Evolutionary conservation across 139 green algal species (phyloP), one percentile per base, ranked within the genome.

Genomic region (Chlamydomonas sphaeroides): DNA sequence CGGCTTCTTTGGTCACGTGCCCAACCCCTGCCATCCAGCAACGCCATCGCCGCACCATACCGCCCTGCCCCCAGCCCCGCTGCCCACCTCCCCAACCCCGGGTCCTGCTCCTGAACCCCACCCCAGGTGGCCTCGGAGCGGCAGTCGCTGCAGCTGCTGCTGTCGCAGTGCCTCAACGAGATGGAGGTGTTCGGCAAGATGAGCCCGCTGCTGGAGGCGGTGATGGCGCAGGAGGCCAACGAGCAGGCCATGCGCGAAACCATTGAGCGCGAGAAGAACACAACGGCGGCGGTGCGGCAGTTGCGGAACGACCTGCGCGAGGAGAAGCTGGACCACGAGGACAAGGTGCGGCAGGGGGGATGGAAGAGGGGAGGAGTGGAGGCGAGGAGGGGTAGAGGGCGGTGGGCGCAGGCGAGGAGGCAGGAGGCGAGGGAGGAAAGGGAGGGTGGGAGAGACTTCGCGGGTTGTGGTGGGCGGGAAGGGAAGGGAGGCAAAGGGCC

Each of bases 301-400:
- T 85, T 96, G 49, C 83, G 88, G 33, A 87, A 88, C 42, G 87
- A 93, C 41, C 66, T 95, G 35, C 82, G 85, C 18, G 85, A 93
- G 42, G 93, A 97, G 70, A 93, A 92, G 72, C 76, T 87, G 51
- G 83, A 94, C 73, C 92, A 96, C 66, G 93, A 95, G n/a, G 89
- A 95, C 48, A 88, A 93, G 88, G 89, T 93, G 75, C 26, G 75
- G 28, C 8, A 6, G 73, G 56, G n/a, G n/a, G n/a, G n/a, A n/a
- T n/a, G n/a, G n/a, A n/a, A n/a, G n/a, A n/a, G n/a, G n/a, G n/a
- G n/a, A n/a, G n/a, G n/a, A n/a, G n/a, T n/a, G n/a, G n/a, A n/a
- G n/a, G n/a, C n/a, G n/a, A n/a, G n/a, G 26, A 56, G 66, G 2
- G 41, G 20, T 4, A 8, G 26, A 1, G 38, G 38, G 6, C 7